phyloP scores from a whole-genome alignment of 176 grass and related monocot genomes.

The Triticum aestivum region IWGSC_CS_RefSeq_v2.1 NC_057802.1:571893574-571894073 shows the following conservation, averaged over 20 bases:
- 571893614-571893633: background rate
- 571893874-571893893: no score
- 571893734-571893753: constrained; percentile 18
- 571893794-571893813: constrained; percentile 45
- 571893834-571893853: background rate
- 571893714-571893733: background rate
- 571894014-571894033: no score
- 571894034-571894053: no score
- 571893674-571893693: constrained; percentile 46
- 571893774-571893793: constrained; percentile 1
- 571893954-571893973: no score
- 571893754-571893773: constrained; percentile 51
- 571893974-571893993: no score
- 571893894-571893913: no score
- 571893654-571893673: constrained; percentile 45
- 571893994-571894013: no score
- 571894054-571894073: no score
- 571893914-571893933: no score
- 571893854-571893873: no score
- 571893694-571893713: constrained; percentile 52
- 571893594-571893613: constrained; percentile 45
- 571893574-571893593: constrained; percentile 25
- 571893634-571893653: constrained; percentile 24
- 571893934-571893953: no score
- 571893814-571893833: constrained; percentile 45